A percentile compares a stretch with the other conserved stretches of the same genome.
Evolutionary conservation across 2,329 filamentous ascomycete species (phyloP).

Genomic region (Ophiostoma ips): DNA sequence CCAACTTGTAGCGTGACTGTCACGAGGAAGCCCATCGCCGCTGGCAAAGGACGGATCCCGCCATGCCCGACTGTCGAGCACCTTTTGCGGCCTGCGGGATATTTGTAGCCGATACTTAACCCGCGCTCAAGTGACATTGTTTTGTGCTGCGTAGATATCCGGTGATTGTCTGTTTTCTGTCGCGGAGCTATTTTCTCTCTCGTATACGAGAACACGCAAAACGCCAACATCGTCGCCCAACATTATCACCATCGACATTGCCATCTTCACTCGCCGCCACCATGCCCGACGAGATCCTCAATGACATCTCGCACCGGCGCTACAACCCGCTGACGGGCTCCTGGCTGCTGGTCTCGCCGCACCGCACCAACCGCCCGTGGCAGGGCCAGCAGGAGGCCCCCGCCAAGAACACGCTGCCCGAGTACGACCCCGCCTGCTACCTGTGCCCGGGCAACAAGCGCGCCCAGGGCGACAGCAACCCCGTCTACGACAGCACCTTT

Average conservation of each 20-base stretch:
- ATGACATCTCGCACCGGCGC: conserved; percentile 92
- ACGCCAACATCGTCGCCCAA: no score
- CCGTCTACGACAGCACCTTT: conserved; percentile 74
- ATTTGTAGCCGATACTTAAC: no score
- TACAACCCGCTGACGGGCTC: conserved; percentile 84
- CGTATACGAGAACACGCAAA: neutral
- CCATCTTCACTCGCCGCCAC: conserved; percentile 11
- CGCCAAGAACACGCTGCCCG: conserved; percentile 53
- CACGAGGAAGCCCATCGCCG: no score
- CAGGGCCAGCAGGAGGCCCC: conserved; percentile 75
- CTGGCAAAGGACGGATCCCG: no score
- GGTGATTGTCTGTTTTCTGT: no score
- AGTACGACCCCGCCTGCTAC: conserved; percentile 84
- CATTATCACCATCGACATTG: neutral
- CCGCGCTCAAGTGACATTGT: no score
- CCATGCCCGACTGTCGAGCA: no score
- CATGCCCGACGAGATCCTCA: conserved; percentile 65
- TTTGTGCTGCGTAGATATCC: no score
- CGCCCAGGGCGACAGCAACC: conserved; percentile 76
- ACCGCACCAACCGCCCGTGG: conserved; percentile 94
- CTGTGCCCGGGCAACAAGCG: conserved; percentile 84
- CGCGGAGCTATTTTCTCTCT: no score
- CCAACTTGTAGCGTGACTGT: no score
- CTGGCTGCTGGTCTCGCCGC: conserved; percentile 89
- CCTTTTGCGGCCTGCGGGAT: no score